phyloP scores from a whole-genome alignment of 805 yeast genomes.

The Yarrowia alimentaria region DNA sequence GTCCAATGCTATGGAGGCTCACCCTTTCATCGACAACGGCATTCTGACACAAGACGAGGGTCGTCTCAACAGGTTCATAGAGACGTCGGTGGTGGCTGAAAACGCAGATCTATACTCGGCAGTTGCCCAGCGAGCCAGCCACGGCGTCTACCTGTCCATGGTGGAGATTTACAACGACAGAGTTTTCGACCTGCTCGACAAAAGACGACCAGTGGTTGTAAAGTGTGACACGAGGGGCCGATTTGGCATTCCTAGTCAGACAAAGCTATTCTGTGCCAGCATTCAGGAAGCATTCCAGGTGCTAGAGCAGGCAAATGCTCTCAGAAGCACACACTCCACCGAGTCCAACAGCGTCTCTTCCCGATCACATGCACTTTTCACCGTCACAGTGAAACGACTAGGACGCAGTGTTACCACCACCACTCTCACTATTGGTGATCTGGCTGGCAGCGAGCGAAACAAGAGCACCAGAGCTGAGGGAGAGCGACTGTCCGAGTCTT shows the following conservation, averaged over 20 bases:
- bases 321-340: constrained; percentile 47
- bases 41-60: constrained; percentile 5
- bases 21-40: constrained; percentile 9
- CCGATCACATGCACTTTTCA: constrained; percentile 53
- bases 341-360: constrained; percentile 47
- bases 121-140: constrained; percentile 29
- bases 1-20: constrained; percentile 10
- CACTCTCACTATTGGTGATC: constrained; percentile 50
- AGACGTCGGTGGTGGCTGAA: constrained; percentile 6
- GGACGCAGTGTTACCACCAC: constrained; percentile 35
- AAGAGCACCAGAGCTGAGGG: constrained; percentile 49
- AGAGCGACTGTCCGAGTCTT: constrained; percentile 48
- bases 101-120: neutral
- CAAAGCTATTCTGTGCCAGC: constrained; percentile 44
- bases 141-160: constrained; percentile 51
- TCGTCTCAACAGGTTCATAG: constrained; percentile 18
- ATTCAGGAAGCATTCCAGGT: constrained; percentile 42
- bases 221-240: constrained; percentile 40
- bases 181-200: constrained; percentile 43
- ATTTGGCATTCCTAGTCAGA: constrained; percentile 33
- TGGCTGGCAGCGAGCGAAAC: constrained; percentile 55
- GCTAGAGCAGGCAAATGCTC: constrained; percentile 43
- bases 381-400: constrained; percentile 41
- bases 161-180: constrained; percentile 54
- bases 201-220: constrained; percentile 32